Base-by-base conservation (phyloP, 2,329 filamentous ascomycete genomes). In the Pseudogymnoascus sp. region DNA sequence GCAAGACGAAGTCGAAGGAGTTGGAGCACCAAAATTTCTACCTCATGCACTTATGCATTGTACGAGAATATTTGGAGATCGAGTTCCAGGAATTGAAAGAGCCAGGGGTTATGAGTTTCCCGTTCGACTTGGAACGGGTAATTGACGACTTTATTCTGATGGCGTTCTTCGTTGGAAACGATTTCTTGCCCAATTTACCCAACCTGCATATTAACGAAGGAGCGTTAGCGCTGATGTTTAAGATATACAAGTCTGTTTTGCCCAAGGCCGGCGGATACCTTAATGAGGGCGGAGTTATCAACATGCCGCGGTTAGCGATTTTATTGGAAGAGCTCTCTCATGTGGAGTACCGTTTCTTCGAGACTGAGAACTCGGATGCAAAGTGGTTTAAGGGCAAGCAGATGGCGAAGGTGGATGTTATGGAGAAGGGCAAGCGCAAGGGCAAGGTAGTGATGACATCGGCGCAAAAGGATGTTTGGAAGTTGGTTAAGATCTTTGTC, bases 81-180 rank as follows among this genome's bases (percentile, higher is more conserved):
- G 94, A 99, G 73, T 99, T 99, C 72, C 92, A 97, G 75, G 92
- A 97, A 67, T 78, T 99, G 68, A 87, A 94, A 74, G 78, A 87
- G 71, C 83, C 88, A 21, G 89, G 87, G 16, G 78, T 80, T 69
- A 80, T 96, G 68, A 81, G 79, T 41, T 92, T 97, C 70, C 80
- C 85, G 59, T 99, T 95, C 72, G 90, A 99, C 72, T 88, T 99
- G 82, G 94, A 99, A 79, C 86, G 89, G 66, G 86, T 99, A 72
- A 97, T 99, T 77, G 94, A 99, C 74, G 94, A 99, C 80, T 99
- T 99, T 76, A 97, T 99, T 73, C 84, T 99, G 65, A 97, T 99
- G 92, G 93, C 92, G 58, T 99, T 99, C 79, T 99, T 99, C 75
- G 91, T 99, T 70, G 94, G 94, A 73, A 99, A 99, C 76, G 94